Evolutionary conservation across 768 basidiomycete genomes (phyloP).

Genomic region (Cantharellus cinnabarinus): DNA sequence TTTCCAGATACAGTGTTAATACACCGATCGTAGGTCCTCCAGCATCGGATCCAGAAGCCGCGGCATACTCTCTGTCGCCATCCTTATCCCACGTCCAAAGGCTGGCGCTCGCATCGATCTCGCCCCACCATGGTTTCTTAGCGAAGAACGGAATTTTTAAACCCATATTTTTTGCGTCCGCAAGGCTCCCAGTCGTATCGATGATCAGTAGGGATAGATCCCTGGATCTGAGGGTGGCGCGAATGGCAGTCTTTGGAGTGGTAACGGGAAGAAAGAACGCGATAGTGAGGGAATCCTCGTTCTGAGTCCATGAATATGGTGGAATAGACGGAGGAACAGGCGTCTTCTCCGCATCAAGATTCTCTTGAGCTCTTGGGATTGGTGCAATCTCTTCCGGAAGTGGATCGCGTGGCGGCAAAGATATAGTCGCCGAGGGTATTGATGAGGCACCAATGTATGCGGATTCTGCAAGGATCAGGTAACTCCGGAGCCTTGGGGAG

Average conservation of each 20-base stretch:
- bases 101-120: constrained; percentile 54
- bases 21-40: constrained; percentile 22
- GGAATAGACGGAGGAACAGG: constrained; percentile 21
- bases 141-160: constrained; percentile 35
- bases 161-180: constrained; percentile 13
- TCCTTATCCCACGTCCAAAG: constrained; percentile 87
- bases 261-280: constrained; percentile 64
- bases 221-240: constrained; percentile 40
- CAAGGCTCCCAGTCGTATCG: constrained; percentile 12
- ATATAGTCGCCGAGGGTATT: neutral
- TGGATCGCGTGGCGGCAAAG: constrained; percentile 28
- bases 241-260: constrained; percentile 42
- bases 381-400: constrained; percentile 45
- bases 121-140: constrained; percentile 54
- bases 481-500: neutral
- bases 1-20: constrained; percentile 72
- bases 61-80: constrained; percentile 33
- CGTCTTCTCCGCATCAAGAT: constrained; percentile 23
- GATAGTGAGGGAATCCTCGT: constrained; percentile 60
- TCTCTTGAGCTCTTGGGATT: constrained; percentile 42
- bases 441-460: neutral
- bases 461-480: constrained; percentile 4
- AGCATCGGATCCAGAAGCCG: neutral
- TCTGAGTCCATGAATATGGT: constrained; percentile 89
- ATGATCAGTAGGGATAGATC: constrained; percentile 46